Conservation (phyloP, 352 stramenopile species). For the Halophytophthora batemanensis region DNA sequence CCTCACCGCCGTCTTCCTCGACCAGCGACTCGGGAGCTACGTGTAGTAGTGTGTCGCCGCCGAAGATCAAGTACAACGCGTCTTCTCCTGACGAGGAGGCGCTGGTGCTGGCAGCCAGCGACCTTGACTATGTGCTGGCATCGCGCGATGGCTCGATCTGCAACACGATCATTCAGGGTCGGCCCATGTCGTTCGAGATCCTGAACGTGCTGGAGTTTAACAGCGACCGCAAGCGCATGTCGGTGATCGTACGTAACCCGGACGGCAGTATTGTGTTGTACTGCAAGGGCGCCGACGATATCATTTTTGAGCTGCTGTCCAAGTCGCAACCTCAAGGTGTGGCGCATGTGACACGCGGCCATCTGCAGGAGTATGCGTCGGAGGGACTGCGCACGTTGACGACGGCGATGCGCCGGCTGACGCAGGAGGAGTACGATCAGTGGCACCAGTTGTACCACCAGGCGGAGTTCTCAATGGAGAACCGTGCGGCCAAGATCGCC, state of each 20-base stretch:
- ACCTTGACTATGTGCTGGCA: slow-evolving; percentile 70
- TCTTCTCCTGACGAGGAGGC: slow-evolving; percentile 84
- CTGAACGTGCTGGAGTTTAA: slow-evolving; percentile 98
- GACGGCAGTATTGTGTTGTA: slow-evolving; percentile 74
- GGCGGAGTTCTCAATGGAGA: slow-evolving; percentile 73
- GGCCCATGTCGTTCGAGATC: slow-evolving; percentile 85
- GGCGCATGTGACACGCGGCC: slow-evolving; percentile 70
- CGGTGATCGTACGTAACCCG: slow-evolving; percentile 90
- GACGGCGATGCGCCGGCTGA: slow-evolving; percentile 66
- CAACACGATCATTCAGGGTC: slow-evolving; percentile 63
- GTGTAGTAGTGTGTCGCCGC: background rate
- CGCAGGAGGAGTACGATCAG: slow-evolving; percentile 65
- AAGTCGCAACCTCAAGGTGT: slow-evolving; percentile 73
- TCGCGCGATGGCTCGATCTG: slow-evolving; percentile 67
- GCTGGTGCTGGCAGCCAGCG: slow-evolving; percentile 67
- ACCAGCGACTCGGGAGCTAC: slow-evolving; percentile 18
- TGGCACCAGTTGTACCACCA: slow-evolving; percentile 73
- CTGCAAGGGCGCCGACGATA: slow-evolving; percentile 82
- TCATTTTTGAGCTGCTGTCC: slow-evolving; percentile 73
- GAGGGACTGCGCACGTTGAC: slow-evolving; percentile 76
- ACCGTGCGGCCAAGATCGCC: slow-evolving; percentile 69
- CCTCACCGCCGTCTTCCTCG: slow-evolving; percentile 21
- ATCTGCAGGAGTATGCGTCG: slow-evolving; percentile 83
- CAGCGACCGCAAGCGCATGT: slow-evolving; percentile 98
- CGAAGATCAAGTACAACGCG: slow-evolving; percentile 78